Evolutionary conservation across 2,329 filamentous ascomycete species (phyloP), one percentile per base, ranked within the genome.

Genomic region (Alternaria angustiovoidea): DNA sequence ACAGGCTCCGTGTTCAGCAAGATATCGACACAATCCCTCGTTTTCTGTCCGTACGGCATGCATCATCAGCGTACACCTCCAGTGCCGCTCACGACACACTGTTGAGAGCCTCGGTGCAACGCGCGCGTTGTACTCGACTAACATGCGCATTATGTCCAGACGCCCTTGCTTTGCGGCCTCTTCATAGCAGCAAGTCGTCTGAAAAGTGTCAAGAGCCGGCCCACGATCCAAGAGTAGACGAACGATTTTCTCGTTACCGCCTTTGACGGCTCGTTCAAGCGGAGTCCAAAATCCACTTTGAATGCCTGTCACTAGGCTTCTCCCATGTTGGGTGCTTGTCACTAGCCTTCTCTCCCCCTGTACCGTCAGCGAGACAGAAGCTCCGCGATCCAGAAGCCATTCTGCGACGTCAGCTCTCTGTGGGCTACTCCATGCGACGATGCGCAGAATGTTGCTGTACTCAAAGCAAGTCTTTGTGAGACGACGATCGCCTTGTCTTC

Each of bases 71-170:
- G 18, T 24, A 30, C 14, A 30, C 5, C 42, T 59, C 30, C 28
- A 34, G 44, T 48, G 46, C 30, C 4, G 18, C 30, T 11, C 14
- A 34, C 18, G 18, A 48, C 30, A n/a, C 30, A 5, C 32, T 5
- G 20, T 41, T 41, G n/a, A 22, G 14, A 26, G 34, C 47, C 22
- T 22, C 18, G 12, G 20, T 14, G 26, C 56, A 9, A 57, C 54
- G 8, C 51, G 26, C 11, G 48, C 57, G 12, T 48, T 49, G 26
- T 54, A 22, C 22, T 61, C 53, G 6, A 55, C 38, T 30, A 63
- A 24, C 30, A 61, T 61, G 7, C 39, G 52, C 3, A 61, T 48
- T 47, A 61, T 63, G 26, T 61, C 58, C 24, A 61, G 24, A 24
- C 47, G 47, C 12, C 57, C 57, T 28, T 14, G 26, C 20, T 24